Evolutionary conservation across 2,329 filamentous ascomycete genomes (phyloP).

Genomic region (Sporothrix pseudoabietina): DNA sequence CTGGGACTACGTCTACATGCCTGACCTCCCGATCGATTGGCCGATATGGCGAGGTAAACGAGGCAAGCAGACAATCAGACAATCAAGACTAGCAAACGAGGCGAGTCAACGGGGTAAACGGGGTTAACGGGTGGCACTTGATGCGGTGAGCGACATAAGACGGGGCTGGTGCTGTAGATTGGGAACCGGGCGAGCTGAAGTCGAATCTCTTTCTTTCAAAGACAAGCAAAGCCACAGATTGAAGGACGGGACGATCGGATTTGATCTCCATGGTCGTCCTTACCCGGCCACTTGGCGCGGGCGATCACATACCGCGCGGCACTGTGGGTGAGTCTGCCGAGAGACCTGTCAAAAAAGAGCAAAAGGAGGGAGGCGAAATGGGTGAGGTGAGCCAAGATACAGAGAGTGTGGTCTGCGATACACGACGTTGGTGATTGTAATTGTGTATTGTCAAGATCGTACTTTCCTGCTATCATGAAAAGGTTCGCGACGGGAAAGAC

Average conservation of each 20-base stretch:
- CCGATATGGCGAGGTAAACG: constrained; percentile 6
- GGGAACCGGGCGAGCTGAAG: neutral
- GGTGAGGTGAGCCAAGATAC: neutral
- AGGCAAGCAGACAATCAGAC: neutral
- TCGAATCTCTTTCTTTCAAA: neutral
- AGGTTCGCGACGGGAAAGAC: neutral
- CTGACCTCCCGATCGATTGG: neutral
- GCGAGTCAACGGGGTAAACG: neutral
- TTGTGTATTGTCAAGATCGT: neutral
- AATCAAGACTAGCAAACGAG: neutral
- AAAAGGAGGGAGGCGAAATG: neutral
- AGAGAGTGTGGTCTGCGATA: neutral
- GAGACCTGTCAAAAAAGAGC: neutral
- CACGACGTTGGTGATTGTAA: neutral
- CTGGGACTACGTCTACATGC: neutral
- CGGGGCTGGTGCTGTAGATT: constrained; percentile 11
- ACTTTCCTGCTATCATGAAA: neutral
- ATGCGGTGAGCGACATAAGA: neutral
- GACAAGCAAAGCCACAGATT: neutral
- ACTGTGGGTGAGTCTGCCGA: neutral
- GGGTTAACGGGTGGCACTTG: neutral
- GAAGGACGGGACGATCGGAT: neutral
- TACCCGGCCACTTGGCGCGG: constrained; percentile 1
- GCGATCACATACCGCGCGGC: constrained; percentile 20
- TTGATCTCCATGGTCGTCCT: constrained; percentile 2